These are phyloP conservation scores for Dactylellina drechsleri DNA, from an alignment of 2,329 filamentous ascomycete genomes.

Conservation along the genomic window DNA sequence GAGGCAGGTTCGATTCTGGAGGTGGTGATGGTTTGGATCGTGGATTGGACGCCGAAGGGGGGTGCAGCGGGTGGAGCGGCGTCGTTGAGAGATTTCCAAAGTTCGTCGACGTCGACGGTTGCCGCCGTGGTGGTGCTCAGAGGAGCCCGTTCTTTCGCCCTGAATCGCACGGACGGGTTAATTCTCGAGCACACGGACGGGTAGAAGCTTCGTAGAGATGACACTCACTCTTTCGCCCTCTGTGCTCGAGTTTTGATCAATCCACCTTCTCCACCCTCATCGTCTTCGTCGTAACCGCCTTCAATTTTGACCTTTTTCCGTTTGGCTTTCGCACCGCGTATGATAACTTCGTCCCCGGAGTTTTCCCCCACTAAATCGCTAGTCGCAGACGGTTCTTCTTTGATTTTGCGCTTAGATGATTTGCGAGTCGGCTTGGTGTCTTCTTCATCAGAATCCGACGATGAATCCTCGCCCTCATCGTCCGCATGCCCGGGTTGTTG, in stretches of 20 bases:
- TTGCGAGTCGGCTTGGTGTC: constrained; percentile 58
- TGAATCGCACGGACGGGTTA: constrained; percentile 58
- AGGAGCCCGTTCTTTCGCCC: constrained; percentile 69
- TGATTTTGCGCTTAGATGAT: constrained; percentile 57
- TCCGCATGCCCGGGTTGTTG: constrained; percentile 63
- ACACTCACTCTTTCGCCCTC: constrained; percentile 71
- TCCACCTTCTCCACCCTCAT: constrained; percentile 66
- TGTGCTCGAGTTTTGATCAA: constrained; percentile 78
- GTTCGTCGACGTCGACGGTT: constrained; percentile 76
- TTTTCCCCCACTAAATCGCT: constrained; percentile 57
- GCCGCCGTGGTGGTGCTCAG: constrained; percentile 69
- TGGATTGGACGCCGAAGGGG: constrained; percentile 23
- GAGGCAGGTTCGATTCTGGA: constrained; percentile 36
- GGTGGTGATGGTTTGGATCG: constrained; percentile 56
- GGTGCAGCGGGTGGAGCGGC: constrained; percentile 58
- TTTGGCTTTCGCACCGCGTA: constrained; percentile 58
- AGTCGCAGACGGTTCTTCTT: constrained; percentile 59
- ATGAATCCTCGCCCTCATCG: constrained; percentile 65
- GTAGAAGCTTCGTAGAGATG: constrained; percentile 7
- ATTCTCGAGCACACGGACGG: neutral
- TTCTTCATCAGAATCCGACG: constrained; percentile 62
- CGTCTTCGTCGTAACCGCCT: constrained; percentile 49
- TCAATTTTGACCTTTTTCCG: constrained; percentile 57
- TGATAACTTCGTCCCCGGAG: constrained; percentile 55
- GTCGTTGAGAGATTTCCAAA: constrained; percentile 69